Conservation (phyloP, 345 rosid species). For the Eucalyptus fibrosa region DNA sequence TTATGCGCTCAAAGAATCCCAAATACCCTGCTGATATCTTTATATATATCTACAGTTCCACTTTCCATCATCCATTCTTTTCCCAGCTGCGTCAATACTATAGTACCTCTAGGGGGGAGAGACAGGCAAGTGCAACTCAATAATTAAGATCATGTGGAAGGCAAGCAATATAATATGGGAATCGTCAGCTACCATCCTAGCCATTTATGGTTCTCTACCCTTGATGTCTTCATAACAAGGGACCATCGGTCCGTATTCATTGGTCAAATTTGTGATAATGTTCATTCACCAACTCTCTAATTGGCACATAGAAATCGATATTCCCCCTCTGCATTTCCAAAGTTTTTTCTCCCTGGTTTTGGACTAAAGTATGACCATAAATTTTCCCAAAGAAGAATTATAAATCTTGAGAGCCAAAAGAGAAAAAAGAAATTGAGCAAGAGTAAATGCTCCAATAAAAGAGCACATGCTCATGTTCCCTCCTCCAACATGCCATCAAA, state of each 20-base stretch:
- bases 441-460: conserved; percentile 47
- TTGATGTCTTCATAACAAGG: neutral
- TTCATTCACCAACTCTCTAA: neutral
- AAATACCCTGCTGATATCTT: neutral
- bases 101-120: neutral
- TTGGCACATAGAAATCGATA: neutral
- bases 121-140: neutral
- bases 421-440: conserved; percentile 7
- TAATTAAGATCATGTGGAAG: neutral
- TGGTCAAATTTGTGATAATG: neutral
- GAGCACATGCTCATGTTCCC: conserved; percentile 22
- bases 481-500: neutral
- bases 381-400: neutral
- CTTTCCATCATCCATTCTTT: neutral
- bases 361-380: neutral
- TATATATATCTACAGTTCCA: neutral
- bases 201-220: neutral
- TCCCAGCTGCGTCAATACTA: neutral
- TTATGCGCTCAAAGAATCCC: neutral
- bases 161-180: neutral
- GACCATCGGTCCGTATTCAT: neutral
- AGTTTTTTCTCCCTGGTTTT: neutral
- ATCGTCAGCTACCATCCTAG: neutral
- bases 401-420: neutral
- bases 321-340: neutral